Percentiles rank a stretch among this genome's conserved stretches.
phyloP scores from a whole-genome alignment of 306 rosid genomes.

The Prunus kanzakura region DNA sequence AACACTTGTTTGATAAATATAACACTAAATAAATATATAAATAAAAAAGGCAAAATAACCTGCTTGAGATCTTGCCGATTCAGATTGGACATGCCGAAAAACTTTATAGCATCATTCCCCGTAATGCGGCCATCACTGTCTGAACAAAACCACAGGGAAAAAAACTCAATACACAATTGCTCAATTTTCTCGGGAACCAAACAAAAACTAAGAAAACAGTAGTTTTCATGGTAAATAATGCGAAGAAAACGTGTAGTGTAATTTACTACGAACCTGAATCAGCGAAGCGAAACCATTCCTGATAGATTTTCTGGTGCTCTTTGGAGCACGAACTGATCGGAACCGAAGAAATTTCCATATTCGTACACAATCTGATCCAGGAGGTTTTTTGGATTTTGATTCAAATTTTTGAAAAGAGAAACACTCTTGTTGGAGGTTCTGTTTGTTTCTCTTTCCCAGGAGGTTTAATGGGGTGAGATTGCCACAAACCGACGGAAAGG shows the following conservation, averaged over 20 bases:
- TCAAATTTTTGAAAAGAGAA: not conserved
- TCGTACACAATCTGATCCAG: not conserved
- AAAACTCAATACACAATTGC: not conserved
- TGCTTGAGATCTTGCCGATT: conserved; percentile 81
- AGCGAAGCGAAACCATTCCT: conserved; percentile 77
- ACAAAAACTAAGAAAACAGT: not conserved
- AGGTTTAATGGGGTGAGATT: not conserved
- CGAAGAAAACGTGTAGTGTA: not conserved
- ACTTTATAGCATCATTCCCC: conserved; percentile 73
- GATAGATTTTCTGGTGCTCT: conserved; percentile 56
- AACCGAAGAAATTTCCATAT: conserved; percentile 64
- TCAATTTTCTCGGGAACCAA: conserved; percentile 4
- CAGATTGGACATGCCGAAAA: conserved; percentile 70
- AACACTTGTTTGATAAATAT: not conserved
- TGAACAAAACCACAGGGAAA: conserved; percentile 27
- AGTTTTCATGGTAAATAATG: not conserved
- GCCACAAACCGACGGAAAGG: not conserved
- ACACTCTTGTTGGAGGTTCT: not conserved
- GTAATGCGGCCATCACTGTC: conserved; percentile 91
- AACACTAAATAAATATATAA: not conserved
- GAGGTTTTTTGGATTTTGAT: not conserved
- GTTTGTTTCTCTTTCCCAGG: conserved; percentile 1
- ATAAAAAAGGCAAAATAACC: conserved; percentile 36
- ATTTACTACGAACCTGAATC: conserved; percentile 59
- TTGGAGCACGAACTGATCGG: conserved; percentile 47